A percentile compares a stretch with the other conserved stretches of the same genome.
Evolutionary conservation across 371 early-diverging fungal species (phyloP).

Genomic region (Globomyces sp.): DNA sequence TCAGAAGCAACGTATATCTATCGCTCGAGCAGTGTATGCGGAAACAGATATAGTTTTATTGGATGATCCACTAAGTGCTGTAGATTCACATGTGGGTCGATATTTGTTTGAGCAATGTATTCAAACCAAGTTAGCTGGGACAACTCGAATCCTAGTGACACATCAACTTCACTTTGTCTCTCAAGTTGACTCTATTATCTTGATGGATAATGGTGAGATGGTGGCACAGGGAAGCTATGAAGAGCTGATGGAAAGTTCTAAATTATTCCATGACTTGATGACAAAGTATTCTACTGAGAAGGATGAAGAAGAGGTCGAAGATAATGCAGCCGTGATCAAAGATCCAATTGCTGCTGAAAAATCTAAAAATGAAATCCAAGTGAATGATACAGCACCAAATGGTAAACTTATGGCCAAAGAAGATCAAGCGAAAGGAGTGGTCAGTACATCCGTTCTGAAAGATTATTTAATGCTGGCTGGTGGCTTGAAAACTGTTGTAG

Average conservation of each 20-base stretch:
- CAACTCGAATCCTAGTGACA: conserved; percentile 76
- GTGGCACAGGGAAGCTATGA: conserved; percentile 36
- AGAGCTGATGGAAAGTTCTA: conserved; percentile 27
- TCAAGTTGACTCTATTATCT: conserved; percentile 33
- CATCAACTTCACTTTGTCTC: conserved; percentile 25
- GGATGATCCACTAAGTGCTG: conserved; percentile 32
- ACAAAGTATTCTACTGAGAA: conserved; percentile 10
- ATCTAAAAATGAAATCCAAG: neutral
- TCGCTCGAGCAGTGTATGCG: conserved; percentile 23
- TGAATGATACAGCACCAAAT: neutral
- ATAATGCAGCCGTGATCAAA: neutral
- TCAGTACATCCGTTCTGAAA: neutral
- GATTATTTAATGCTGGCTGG: conserved; percentile 6
- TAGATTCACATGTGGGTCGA: conserved; percentile 23
- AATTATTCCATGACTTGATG: conserved; percentile 26
- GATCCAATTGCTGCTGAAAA: neutral
- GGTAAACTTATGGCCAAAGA: conserved; percentile 14
- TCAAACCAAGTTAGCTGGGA: conserved; percentile 8
- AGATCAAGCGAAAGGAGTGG: neutral
- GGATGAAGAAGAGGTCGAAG: conserved; percentile 15
- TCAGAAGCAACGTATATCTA: conserved; percentile 45
- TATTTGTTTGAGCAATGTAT: conserved; percentile 40
- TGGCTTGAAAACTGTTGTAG: neutral
- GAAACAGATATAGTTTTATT: conserved; percentile 57
- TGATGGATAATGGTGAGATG: conserved; percentile 34